A percentile compares a stretch with the other conserved stretches of the same genome.
Evolutionary conservation across 768 basidiomycete genomes (phyloP).

Genomic region (Amanita jacksonii): DNA sequence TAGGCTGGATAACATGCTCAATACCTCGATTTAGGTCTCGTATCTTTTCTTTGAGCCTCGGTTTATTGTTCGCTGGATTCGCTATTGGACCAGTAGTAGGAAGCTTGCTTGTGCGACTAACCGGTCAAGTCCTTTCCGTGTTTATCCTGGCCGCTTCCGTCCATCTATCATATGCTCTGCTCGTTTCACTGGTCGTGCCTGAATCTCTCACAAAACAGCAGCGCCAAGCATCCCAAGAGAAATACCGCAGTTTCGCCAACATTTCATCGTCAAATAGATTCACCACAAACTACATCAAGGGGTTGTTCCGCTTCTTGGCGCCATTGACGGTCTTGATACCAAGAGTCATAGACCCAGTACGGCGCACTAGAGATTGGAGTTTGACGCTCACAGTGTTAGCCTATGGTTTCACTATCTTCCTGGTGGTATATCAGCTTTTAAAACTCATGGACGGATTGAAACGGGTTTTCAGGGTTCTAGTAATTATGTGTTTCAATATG

Average conservation of each 20-base stretch:
- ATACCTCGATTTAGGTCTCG: constrained; percentile 36
- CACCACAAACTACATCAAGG: constrained; percentile 23
- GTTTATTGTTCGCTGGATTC: constrained; percentile 65
- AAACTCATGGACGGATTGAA: not conserved
- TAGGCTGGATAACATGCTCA: not conserved
- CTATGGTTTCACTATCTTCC: constrained; percentile 37
- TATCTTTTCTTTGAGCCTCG: constrained; percentile 54
- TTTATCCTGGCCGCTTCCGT: constrained; percentile 57
- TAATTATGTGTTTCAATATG: constrained; percentile 56
- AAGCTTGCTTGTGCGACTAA: constrained; percentile 48
- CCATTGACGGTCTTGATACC: constrained; percentile 66
- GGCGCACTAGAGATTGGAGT: constrained; percentile 50
- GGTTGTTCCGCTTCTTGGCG: constrained; percentile 52
- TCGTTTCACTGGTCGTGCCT: constrained; percentile 56
- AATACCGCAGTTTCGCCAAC: constrained; percentile 24
- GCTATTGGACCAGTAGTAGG: constrained; percentile 72
- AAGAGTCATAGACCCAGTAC: constrained; percentile 29
- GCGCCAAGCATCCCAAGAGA: constrained; percentile 30
- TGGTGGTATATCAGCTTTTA: constrained; percentile 29
- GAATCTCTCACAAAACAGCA: constrained; percentile 59
- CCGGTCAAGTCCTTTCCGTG: constrained; percentile 46
- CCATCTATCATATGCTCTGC: constrained; percentile 38
- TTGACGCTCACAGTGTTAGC: constrained; percentile 45
- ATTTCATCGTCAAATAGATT: constrained; percentile 5
- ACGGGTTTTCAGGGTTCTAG: constrained; percentile 36